Evolutionary conservation across 805 yeast species (phyloP), one percentile per base, ranked within the genome.

Genomic region (Ogataea glucozyma): DNA sequence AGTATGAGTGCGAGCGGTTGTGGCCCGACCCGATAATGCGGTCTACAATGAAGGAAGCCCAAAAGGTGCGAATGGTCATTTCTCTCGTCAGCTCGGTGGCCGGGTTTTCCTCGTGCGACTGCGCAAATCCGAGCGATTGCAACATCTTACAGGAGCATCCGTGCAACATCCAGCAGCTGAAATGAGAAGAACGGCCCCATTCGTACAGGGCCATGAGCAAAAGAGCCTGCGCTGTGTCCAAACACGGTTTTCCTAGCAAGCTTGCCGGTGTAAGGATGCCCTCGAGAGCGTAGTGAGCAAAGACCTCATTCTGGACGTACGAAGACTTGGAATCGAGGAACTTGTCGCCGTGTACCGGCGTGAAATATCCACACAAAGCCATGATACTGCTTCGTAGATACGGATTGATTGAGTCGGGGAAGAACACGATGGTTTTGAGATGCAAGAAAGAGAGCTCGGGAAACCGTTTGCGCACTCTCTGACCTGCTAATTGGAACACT

Each of bases 121-220:
- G 35, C 17, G 29, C 24, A 22, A 44, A 33, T 6, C 37, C 48
- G 24, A 44, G 22, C 9, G 48, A 31, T 17, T 44, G 48, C 13
- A 44, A 16, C 38, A 44, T 44, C 17, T 26, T 27, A 14, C 41
- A 35, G 13, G 45, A 33, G 20, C 40, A 35, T 10, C 48, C 45
- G 32, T 40, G 38, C 24, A 40, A 18, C 48, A 44, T 44, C 48
- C 48, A 44, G 23, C 45, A 33, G 26, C 45, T 35, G 38, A 20
- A 44, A 12, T 40, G 40, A 9, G 26, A 26, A 9, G 41, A 35
- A 3, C 31, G 20, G 12, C 41, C 44, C 48, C 48, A 44, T 26
- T 44, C 45, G 20, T 44, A 40, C 3, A 35, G 24, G 4, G 44
- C 26, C 36, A 43, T 34, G 26, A 43, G 24, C 4, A 43, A 17